phyloP scores from a whole-genome alignment of 768 basidiomycete species.

The Dacryopinax primogenitus region DNA sequence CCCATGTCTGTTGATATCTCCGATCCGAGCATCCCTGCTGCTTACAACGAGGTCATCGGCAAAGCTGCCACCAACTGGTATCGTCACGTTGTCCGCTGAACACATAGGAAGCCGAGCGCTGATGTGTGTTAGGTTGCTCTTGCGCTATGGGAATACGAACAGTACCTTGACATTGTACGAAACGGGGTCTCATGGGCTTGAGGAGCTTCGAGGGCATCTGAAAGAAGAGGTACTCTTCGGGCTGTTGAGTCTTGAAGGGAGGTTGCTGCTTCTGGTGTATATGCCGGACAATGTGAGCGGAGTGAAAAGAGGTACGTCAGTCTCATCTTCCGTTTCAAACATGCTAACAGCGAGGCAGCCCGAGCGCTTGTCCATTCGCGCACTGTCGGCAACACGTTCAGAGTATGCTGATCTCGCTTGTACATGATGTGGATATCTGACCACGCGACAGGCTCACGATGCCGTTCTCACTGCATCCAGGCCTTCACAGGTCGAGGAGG shows the following conservation, averaged over 20 bases:
- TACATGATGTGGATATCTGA: background rate
- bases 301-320: background rate
- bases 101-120: background rate
- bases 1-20: background rate
- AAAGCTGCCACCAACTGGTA: background rate
- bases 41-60: background rate
- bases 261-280: background rate
- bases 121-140: background rate
- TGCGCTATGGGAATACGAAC: background rate
- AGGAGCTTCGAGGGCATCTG: background rate
- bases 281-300: slow-evolving; percentile 6
- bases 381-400: background rate
- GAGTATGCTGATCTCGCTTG: background rate
- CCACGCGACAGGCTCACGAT: background rate
- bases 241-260: background rate
- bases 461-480: background rate
- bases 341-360: background rate
- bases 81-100: background rate
- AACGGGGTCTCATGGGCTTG: background rate
- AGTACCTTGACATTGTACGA: background rate
- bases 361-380: slow-evolving; percentile 3
- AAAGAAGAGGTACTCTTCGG: background rate
- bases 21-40: background rate
- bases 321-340: background rate
- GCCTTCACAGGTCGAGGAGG: background rate